phyloP scores from a whole-genome alignment of 2,329 filamentous ascomycete species.

The Phoma herbarum region DNA sequence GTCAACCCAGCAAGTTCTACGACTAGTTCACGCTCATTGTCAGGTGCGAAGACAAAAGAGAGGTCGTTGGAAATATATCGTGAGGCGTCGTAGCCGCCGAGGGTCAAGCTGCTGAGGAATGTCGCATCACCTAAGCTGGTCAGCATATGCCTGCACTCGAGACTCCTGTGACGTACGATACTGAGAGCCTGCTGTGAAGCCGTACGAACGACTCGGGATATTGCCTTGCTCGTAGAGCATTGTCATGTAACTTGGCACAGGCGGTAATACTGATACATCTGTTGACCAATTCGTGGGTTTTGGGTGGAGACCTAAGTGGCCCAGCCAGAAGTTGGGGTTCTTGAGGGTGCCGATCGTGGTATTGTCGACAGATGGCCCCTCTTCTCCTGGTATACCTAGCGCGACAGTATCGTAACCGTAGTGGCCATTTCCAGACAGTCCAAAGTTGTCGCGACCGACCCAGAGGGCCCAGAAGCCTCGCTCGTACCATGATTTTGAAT shows the following conservation, averaged over 20 bases:
- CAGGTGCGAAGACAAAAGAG: slow-evolving; percentile 65
- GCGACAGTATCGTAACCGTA: slow-evolving; percentile 66
- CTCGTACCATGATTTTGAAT: slow-evolving; percentile 66
- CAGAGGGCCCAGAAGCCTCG: slow-evolving; percentile 69
- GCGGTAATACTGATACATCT: slow-evolving; percentile 57
- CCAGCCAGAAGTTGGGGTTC: slow-evolving; percentile 55
- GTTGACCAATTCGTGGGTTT: slow-evolving; percentile 61
- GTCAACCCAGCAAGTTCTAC: slow-evolving; percentile 61
- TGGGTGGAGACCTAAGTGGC: slow-evolving; percentile 58
- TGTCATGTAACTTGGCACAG: slow-evolving; percentile 62
- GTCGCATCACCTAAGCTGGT: slow-evolving; percentile 28
- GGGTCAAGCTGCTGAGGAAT: slow-evolving; percentile 62
- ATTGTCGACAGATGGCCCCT: slow-evolving; percentile 54
- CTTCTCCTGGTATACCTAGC: slow-evolving; percentile 51
- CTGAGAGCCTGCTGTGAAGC: slow-evolving; percentile 77
- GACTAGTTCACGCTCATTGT: slow-evolving; percentile 67
- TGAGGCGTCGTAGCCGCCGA: slow-evolving; percentile 74
- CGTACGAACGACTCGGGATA: slow-evolving; percentile 77
- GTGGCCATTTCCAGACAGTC: slow-evolving; percentile 67
- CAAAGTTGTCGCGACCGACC: slow-evolving; percentile 62
- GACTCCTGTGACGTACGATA: slow-evolving; percentile 63
- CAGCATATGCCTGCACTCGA: background rate
- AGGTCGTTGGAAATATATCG: slow-evolving; percentile 69
- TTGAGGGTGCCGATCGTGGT: slow-evolving; percentile 54
- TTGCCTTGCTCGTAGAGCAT: slow-evolving; percentile 62